These are phyloP conservation scores for Acer campestre DNA, from an alignment of 345 rosid species.

Conservation along the genomic window DNA sequence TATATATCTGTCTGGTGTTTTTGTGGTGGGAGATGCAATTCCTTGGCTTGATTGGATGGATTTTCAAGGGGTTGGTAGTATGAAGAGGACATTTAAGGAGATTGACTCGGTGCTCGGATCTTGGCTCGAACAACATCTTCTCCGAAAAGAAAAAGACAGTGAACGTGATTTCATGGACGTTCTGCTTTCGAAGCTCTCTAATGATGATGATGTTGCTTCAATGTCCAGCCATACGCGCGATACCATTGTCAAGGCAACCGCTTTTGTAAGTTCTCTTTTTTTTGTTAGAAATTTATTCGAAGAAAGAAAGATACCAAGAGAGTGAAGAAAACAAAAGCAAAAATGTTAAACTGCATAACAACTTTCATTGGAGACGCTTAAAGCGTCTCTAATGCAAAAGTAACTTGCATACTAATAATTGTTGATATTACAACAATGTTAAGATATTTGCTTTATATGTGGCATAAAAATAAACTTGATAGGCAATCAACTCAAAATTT, in stretches of 20 bases:
- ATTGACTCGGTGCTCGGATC: slow-evolving; percentile 44
- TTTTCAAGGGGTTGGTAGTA: slow-evolving; percentile 38
- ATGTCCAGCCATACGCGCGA: slow-evolving; percentile 49
- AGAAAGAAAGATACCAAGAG: too few species aligned
- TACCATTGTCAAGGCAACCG: slow-evolving; percentile 57
- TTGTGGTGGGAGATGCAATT: slow-evolving; percentile 48
- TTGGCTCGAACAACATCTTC: slow-evolving; percentile 63
- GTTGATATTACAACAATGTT: too few species aligned
- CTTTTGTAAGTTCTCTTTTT: slow-evolving; percentile 37
- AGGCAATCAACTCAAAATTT: too few species aligned
- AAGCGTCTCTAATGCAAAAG: too few species aligned
- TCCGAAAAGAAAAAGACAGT: slow-evolving; percentile 2
- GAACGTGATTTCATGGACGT: slow-evolving; percentile 60
- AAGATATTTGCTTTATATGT: too few species aligned
- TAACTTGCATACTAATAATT: too few species aligned
- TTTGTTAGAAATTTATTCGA: too few species aligned
- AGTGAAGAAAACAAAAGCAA: too few species aligned
- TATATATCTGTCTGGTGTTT: slow-evolving; percentile 37
- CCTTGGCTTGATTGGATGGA: slow-evolving; percentile 69
- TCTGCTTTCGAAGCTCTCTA: slow-evolving; percentile 40
- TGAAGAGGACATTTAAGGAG: slow-evolving; percentile 54
- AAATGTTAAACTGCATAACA: too few species aligned
- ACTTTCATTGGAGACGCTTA: too few species aligned
- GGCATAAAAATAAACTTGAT: too few species aligned
- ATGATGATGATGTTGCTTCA: slow-evolving; percentile 34